Percentiles rank a stretch among this genome's conserved stretches.
Evolutionary conservation across 208 protist species (phyloP).

Genomic region (Trypanosoma rangeli): DNA sequence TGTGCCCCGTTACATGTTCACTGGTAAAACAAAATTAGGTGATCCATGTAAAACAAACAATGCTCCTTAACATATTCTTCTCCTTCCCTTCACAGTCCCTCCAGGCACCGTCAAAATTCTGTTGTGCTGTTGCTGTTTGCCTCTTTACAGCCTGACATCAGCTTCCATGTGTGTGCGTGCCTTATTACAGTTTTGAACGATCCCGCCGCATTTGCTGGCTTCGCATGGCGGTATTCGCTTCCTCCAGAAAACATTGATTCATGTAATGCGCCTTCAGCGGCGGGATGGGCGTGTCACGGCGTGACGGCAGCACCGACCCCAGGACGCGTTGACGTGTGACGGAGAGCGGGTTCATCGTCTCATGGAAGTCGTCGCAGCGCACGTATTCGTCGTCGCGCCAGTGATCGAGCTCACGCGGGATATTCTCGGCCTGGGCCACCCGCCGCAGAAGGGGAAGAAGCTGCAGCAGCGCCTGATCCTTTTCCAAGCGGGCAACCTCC

Average conservation of each 20-base stretch:
- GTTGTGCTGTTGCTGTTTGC: slow-evolving; percentile 6
- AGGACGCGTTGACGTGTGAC: slow-evolving; percentile 51
- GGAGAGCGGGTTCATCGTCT: slow-evolving; percentile 71
- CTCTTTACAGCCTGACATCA: no score
- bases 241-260: slow-evolving; percentile 62
- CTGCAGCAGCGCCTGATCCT: slow-evolving; percentile 60
- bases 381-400: slow-evolving; percentile 76
- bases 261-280: slow-evolving; percentile 38
- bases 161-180: neutral
- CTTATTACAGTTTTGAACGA: slow-evolving; percentile 6
- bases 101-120: neutral
- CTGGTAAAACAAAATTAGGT: no score
- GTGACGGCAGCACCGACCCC: slow-evolving; percentile 38
- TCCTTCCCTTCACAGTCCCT: no score
- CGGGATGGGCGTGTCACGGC: slow-evolving; percentile 46
- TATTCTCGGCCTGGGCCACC: slow-evolving; percentile 43
- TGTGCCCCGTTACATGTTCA: no score
- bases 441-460: slow-evolving; percentile 72
- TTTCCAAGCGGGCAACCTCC: slow-evolving; percentile 45
- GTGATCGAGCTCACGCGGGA: slow-evolving; percentile 76
- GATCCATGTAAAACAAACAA: no score
- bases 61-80: no score
- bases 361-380: slow-evolving; percentile 73
- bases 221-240: slow-evolving; percentile 34
- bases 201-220: slow-evolving; percentile 1